Evolutionary conservation across 495 filamentous ascomycete genomes (phyloP).

Genomic region (Talaromyces proteolyticus): DNA sequence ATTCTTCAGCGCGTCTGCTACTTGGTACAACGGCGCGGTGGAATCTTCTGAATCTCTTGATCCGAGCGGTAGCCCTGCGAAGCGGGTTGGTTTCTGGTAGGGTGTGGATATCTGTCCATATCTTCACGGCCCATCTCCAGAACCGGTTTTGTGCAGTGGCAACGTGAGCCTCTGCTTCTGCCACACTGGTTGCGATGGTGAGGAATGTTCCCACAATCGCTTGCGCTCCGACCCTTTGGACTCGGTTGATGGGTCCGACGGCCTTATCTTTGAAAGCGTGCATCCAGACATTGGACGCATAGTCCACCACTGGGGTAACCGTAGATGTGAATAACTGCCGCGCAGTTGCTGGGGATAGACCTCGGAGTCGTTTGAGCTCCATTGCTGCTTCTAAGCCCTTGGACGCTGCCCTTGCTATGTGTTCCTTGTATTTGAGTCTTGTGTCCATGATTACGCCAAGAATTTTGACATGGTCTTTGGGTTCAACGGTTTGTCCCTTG

Average conservation of each 20-base stretch:
- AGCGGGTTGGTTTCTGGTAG: constrained; percentile 17
- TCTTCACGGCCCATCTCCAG: constrained; percentile 18
- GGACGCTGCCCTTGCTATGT: constrained; percentile 17
- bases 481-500: constrained; percentile 18
- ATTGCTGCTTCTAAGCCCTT: constrained; percentile 25
- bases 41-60: constrained; percentile 9
- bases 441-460: constrained; percentile 14
- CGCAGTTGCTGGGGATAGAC: constrained; percentile 20
- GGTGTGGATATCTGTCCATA: constrained; percentile 18
- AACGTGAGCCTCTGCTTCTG: constrained; percentile 19
- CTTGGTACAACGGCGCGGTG: constrained; percentile 4
- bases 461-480: constrained; percentile 17
- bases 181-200: constrained; percentile 18
- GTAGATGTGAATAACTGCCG: constrained; percentile 23
- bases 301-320: constrained; percentile 24
- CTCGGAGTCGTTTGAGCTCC: constrained; percentile 19
- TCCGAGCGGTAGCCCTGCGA: constrained; percentile 8
- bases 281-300: constrained; percentile 27
- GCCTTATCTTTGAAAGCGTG: constrained; percentile 19
- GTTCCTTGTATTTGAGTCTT: constrained; percentile 19
- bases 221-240: constrained; percentile 26
- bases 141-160: constrained; percentile 13
- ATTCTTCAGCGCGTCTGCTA: constrained; percentile 9
- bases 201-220: constrained; percentile 21
- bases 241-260: constrained; percentile 13